These are phyloP conservation scores for Nannochloris sp. DNA, from an alignment of 139 green algal species.

Conservation along the genomic window DNA sequence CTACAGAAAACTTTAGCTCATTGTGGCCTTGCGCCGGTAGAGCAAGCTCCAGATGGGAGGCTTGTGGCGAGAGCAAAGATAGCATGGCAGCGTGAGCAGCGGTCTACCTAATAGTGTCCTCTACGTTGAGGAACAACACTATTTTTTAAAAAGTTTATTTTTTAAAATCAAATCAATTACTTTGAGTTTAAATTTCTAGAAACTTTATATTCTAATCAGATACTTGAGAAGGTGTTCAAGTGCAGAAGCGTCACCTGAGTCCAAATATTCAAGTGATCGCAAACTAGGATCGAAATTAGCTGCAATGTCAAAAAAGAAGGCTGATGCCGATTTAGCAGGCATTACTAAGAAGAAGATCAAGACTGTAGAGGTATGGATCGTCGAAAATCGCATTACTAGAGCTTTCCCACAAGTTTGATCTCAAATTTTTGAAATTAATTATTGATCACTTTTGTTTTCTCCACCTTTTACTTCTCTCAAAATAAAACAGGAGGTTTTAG, in stretches of 20 bases:
- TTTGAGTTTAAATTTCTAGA: background rate
- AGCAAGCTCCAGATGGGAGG: background rate
- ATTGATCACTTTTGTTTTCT: background rate
- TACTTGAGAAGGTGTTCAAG: background rate
- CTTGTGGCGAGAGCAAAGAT: no score
- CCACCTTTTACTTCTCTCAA: background rate
- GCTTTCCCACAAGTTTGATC: background rate
- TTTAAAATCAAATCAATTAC: background rate
- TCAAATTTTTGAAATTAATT: no score
- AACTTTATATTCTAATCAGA: background rate
- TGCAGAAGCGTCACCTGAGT: no score
- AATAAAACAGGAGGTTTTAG: conserved; percentile 57
- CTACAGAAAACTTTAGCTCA: background rate
- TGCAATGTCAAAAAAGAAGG: background rate
- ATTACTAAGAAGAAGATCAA: conserved; percentile 37
- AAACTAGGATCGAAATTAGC: background rate
- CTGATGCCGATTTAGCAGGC: background rate
- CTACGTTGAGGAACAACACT: no score
- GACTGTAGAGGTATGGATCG: conserved; percentile 14
- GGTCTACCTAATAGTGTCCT: no score
- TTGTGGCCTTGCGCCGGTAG: background rate
- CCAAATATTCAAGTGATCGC: no score
- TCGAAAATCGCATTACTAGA: no score
- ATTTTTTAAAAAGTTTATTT: background rate
- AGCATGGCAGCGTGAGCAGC: no score